Evolutionary conservation across 331 rosid genomes (phyloP).

Genomic region (Ulmus americana): DNA sequence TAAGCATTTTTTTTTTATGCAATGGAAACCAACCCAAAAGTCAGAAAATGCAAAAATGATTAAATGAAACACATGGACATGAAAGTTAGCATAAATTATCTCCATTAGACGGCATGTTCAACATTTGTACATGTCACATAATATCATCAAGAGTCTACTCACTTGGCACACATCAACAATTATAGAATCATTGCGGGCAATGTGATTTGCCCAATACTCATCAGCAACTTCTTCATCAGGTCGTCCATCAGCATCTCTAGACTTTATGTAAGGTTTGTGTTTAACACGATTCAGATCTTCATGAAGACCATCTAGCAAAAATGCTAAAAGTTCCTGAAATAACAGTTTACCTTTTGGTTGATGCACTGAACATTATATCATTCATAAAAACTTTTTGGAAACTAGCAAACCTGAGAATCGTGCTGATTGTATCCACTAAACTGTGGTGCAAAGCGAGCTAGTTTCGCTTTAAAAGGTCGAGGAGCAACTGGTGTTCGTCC

Average conservation of each 20-base stretch:
- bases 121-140: neutral
- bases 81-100: neutral
- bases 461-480: slow-evolving; percentile 83
- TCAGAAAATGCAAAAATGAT: neutral
- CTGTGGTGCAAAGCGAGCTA: slow-evolving; percentile 99
- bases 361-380: slow-evolving; percentile 13
- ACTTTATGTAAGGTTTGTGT: slow-evolving; percentile 82
- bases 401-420: slow-evolving; percentile 83
- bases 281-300: slow-evolving; percentile 97
- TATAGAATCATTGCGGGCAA: slow-evolving; percentile 94
- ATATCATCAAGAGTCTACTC: slow-evolving; percentile 31
- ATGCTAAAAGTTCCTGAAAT: slow-evolving; percentile 93
- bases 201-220: slow-evolving; percentile 97
- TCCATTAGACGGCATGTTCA: neutral
- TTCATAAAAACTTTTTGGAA: neutral
- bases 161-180: slow-evolving; percentile 98
- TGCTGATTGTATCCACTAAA: slow-evolving; percentile 97
- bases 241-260: slow-evolving; percentile 97
- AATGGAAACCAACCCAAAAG: neutral
- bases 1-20: neutral
- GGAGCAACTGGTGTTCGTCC: slow-evolving; percentile 91
- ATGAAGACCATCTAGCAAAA: slow-evolving; percentile 94
- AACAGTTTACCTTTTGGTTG: slow-evolving; percentile 25
- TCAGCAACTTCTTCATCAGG: slow-evolving; percentile 98
- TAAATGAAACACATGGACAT: neutral